Evolutionary conservation across 192 early-diverging fungal species (phyloP).

Genomic region (Linnemannia elongata): DNA sequence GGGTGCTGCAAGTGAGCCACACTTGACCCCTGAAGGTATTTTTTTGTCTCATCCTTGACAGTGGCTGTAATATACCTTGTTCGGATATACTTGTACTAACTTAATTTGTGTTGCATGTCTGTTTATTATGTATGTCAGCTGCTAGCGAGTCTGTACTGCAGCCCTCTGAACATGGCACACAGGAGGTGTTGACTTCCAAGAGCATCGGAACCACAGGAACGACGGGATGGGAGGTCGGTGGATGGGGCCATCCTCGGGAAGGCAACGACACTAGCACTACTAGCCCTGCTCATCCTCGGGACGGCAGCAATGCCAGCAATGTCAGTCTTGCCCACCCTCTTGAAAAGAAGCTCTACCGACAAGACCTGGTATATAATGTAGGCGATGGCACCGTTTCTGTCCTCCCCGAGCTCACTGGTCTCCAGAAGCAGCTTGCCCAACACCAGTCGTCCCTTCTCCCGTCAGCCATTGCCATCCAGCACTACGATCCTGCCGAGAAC

Average conservation of each 20-base stretch:
- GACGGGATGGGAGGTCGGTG: constrained; percentile 38
- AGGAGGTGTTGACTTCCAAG: neutral
- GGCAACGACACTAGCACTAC: neutral
- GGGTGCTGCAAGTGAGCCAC: neutral
- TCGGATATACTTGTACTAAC: neutral
- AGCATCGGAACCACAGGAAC: constrained; percentile 6
- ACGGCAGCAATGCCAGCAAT: constrained; percentile 5
- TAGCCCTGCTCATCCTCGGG: constrained; percentile 20
- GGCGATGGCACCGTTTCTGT: neutral
- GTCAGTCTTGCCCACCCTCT: constrained; percentile 22
- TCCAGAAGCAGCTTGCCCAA: constrained; percentile 46
- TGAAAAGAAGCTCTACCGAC: constrained; percentile 3
- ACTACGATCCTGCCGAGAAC: constrained; percentile 6
- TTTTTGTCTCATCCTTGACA: neutral
- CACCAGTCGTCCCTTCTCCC: constrained; percentile 40
- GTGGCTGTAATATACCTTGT: too few species aligned
- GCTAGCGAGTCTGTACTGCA: neutral
- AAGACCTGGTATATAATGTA: neutral
- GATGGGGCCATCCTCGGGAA: constrained; percentile 28
- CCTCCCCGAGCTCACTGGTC: constrained; percentile 30
- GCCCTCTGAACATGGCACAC: neutral
- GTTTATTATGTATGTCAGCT: neutral
- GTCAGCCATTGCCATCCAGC: constrained; percentile 34
- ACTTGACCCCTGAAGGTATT: neutral
- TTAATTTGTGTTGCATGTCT: neutral